Evolutionary conservation across 2,329 filamentous ascomycete genomes (phyloP).

Genomic region (Spiromastix sp.): DNA sequence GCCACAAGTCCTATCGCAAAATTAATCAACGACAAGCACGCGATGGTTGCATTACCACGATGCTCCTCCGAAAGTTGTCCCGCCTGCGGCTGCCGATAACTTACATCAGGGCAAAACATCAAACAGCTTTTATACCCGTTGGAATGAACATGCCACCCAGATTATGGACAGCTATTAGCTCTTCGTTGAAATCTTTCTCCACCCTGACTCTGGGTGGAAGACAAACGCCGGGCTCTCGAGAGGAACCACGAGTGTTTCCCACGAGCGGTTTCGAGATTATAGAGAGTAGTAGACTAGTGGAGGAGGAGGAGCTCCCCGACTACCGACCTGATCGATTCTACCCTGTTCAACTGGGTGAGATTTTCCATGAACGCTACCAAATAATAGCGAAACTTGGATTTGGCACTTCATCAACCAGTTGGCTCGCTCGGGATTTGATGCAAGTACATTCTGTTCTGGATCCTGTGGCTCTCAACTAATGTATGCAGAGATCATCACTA

Average conservation of each 20-base stretch:
- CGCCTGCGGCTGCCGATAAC: background rate
- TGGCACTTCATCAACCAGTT: slow-evolving; percentile 20
- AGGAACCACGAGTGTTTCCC: slow-evolving; percentile 7
- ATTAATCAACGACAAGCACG: too few species aligned
- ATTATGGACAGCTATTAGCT: background rate
- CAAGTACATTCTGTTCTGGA: slow-evolving; percentile 4
- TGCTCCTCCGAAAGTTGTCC: too few species aligned
- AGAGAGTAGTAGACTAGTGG: slow-evolving; percentile 10
- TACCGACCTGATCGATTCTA: slow-evolving; percentile 17
- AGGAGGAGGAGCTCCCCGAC: slow-evolving; percentile 18
- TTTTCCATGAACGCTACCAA: slow-evolving; percentile 19
- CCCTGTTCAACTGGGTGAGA: slow-evolving; percentile 16
- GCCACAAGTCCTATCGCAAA: too few species aligned
- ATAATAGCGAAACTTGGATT: slow-evolving; percentile 21
- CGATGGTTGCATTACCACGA: too few species aligned
- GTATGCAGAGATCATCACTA: slow-evolving; percentile 12
- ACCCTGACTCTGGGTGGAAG: slow-evolving; percentile 1
- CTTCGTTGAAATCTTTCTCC: slow-evolving; percentile 4
- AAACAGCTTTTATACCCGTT: background rate
- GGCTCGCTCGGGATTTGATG: slow-evolving; percentile 19
- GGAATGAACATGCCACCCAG: slow-evolving; percentile 1
- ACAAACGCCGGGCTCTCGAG: background rate
- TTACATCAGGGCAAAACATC: background rate
- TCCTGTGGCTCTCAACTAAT: slow-evolving; percentile 6
- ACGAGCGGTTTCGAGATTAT: slow-evolving; percentile 9